A percentile compares a stretch with the other conserved stretches of the same genome.
These are phyloP conservation scores for Pyrenopolyporus hunteri DNA, from an alignment of 495 filamentous ascomycete genomes.

Conservation along the genomic window DNA sequence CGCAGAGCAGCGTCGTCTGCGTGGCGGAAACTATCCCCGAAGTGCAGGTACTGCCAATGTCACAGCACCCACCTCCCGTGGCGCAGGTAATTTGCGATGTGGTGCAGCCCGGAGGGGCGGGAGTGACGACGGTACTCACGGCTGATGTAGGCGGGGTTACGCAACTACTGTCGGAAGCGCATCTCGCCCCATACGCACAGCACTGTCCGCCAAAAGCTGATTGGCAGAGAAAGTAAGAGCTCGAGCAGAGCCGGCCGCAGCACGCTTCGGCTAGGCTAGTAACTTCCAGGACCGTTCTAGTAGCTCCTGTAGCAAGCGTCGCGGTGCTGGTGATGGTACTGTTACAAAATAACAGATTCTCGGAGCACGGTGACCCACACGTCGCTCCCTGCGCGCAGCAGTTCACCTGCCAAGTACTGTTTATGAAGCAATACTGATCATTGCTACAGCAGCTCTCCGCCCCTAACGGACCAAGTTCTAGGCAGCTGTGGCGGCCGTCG, in stretches of 20 bases:
- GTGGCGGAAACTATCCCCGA: conserved; percentile 55
- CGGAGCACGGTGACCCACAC: conserved; percentile 45
- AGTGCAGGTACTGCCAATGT: conserved; percentile 70
- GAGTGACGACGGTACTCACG: conserved; percentile 21
- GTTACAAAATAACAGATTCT: conserved; percentile 30
- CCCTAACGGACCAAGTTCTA: conserved; percentile 23
- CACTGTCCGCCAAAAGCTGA: conserved; percentile 49
- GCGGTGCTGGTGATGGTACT: conserved; percentile 37
- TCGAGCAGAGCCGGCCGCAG: conserved; percentile 47
- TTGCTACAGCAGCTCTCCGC: conserved; percentile 34
- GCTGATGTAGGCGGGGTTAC: conserved; percentile 33
- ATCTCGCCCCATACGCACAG: conserved; percentile 48
- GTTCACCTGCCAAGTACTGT: conserved; percentile 11
- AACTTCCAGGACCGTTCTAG: conserved; percentile 19
- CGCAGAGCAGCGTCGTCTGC: conserved; percentile 44
- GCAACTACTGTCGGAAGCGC: conserved; percentile 38
- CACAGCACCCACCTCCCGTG: conserved; percentile 76
- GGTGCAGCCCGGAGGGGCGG: conserved; percentile 62
- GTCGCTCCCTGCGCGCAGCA: conserved; percentile 50
- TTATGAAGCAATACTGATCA: conserved; percentile 41
- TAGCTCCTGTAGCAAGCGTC: conserved; percentile 23
- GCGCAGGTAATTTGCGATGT: conserved; percentile 75
- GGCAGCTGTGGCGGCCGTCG: conserved; percentile 19
- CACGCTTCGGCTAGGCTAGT: conserved; percentile 37
- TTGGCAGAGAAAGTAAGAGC: conserved; percentile 52